phyloP scores from a whole-genome alignment of 1,139 yeast species.

The Kodamaea plutei region DNA sequence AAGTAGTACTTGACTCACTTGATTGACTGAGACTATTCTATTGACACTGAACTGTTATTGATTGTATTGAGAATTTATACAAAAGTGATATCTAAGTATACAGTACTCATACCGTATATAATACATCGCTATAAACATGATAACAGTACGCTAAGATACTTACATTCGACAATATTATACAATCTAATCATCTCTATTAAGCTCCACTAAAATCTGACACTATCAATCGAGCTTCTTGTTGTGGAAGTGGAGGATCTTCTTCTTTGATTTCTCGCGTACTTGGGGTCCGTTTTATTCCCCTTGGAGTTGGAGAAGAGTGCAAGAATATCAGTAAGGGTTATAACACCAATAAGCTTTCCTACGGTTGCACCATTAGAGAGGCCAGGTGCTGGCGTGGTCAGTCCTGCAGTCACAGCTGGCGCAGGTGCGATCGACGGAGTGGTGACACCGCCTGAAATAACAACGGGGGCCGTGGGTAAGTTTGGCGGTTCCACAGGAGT shows the following conservation, averaged over 20 bases:
- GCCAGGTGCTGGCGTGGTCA: conserved; percentile 10
- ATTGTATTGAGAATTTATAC: too few species aligned
- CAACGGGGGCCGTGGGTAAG: conserved; percentile 5
- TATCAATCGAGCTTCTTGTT: conserved; percentile 35
- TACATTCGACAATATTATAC: too few species aligned
- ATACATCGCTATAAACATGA: too few species aligned
- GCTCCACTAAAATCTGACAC: too few species aligned
- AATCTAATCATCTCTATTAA: too few species aligned
- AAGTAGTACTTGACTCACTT: too few species aligned
- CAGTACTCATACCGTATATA: too few species aligned
- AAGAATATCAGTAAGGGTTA: conserved; percentile 83
- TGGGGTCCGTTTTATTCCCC: conserved; percentile 69
- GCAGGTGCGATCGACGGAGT: conserved; percentile 1
- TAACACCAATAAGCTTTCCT: conserved; percentile 84
- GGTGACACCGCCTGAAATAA: conserved; percentile 3
- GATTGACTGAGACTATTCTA: too few species aligned
- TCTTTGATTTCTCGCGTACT: conserved; percentile 81
- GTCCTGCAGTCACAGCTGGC: conserved; percentile 1
- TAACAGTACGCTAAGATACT: too few species aligned
- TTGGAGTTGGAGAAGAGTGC: conserved; percentile 73
- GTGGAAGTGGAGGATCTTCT: conserved; percentile 59
- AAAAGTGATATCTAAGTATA: too few species aligned
- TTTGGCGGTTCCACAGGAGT: conserved; percentile 1
- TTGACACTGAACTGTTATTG: too few species aligned
- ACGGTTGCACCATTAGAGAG: conserved; percentile 39